Base-by-base conservation (phyloP, 1,139 yeast genomes). In the Eremothecium gossypii region DNA sequence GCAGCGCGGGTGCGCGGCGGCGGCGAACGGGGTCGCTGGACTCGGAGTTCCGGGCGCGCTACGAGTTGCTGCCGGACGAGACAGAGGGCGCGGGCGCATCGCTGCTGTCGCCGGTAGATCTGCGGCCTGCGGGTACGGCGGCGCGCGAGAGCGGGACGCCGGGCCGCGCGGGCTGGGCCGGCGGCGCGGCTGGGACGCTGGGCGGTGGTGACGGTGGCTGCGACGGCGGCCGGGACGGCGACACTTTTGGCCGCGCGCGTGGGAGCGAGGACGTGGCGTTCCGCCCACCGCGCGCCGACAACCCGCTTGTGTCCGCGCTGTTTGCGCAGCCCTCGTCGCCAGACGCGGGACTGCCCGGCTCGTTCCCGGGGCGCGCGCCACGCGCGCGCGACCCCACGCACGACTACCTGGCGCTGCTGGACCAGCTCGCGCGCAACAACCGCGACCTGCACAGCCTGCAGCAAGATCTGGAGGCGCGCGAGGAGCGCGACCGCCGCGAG, bases 381-480 rank as follows among this genome's bases (percentile, higher is more conserved):
- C 30, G 13, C 27, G 27, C 38, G 6, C 42, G 43, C 20, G 53
- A 50, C 31, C 49, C 45, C 41, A 46, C 54, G 4, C 41, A 45
- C 4, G 55, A 51, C 32, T 54, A 54, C 35, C 32, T 54, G 31
- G 43, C 45, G 9, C 46, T 54, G 13, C 32, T 54, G 29, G 50
- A 50, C 23, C 49, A 51, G 11, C 34, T 55, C 26, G 63, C 61
- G 27, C 38, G 45, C 17, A 61, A 60, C 40, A 55, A 52, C n/a
- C 45, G 47, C 26, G 53, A 51, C 13, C 47, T 64, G 39, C 51
- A 51, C 7, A 46, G 47, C 2, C 39, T 62, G 7, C 46, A 50
- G 4, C 35, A 34, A 26, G 48, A 51, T 20, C 30, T 56, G 38
- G 50, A 53, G 27, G 45, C 49, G 8, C 40, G 49, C 8, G 49